Evolutionary conservation across 2,329 filamentous ascomycete species (phyloP), one percentile per base, ranked within the genome.

Genomic region (Epichloe glyceriae): DNA sequence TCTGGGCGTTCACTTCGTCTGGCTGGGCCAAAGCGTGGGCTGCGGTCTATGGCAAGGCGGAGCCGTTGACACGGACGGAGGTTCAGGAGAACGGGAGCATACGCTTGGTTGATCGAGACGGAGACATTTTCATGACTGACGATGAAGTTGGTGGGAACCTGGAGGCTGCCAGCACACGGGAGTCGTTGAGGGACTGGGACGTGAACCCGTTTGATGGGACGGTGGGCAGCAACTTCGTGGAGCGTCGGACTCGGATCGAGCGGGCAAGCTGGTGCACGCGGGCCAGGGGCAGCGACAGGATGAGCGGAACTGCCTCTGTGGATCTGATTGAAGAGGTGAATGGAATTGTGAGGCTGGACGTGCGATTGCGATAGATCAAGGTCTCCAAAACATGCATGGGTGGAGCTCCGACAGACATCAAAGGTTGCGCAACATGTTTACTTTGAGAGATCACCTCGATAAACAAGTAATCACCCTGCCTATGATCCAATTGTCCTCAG

Each of bases 341-440:
- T n/a, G 65, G 64, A 11, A 62, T 70, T 50, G 60, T 64, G 33
- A 62, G 66, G 54, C 60, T 72, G 46, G 64, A 70, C 51, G 57
- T 70, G 56, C 67, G 70, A 56, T 62, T 70, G 26, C 49, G 54
- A 42, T 56, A 30, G 34, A 33, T 1, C 1, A 7, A 46, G 7
- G 4, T 6, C 15, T 10, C 41, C 33, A 11, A 30, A 10, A 4
- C 26, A n/a, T 19, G 19, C 2, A 4, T 30, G 26, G 26, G 26
- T 33, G 15, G 12, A 14, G 12, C 11, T 19, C 4, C 20, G 3
- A 26, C 11, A 8, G 40, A 43, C 19, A 15, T 20, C 19, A 1
- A 30, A 6, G 14, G 15, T 22, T 20, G 20, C 22, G 14, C 20
- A 43, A 26, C 12, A 15, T 11, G 8, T 10, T 30, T 30, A 4